phyloP scores from a whole-genome alignment of 371 early-diverging fungal species.

The Mucor plumbeus region DNA sequence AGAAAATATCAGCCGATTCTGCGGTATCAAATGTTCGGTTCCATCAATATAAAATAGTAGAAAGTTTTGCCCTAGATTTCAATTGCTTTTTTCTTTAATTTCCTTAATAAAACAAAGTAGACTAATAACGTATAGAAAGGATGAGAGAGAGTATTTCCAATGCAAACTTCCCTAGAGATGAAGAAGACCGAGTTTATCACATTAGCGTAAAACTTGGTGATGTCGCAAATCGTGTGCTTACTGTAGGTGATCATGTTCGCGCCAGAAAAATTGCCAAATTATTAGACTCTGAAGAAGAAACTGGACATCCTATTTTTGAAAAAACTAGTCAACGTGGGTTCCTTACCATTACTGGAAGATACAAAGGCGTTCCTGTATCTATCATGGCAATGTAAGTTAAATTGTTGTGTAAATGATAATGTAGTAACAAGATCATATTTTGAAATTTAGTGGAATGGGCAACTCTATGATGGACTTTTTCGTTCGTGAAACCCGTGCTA shows the following conservation, averaged over 20 bases:
- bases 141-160: slow-evolving; percentile 59
- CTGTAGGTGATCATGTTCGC: slow-evolving; percentile 91
- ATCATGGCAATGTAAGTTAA: slow-evolving; percentile 82
- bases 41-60: neutral
- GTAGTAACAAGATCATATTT: slow-evolving; percentile 6
- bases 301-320: slow-evolving; percentile 56
- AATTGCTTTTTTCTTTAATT: slow-evolving; percentile 11
- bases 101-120: slow-evolving; percentile 5
- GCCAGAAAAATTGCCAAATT: slow-evolving; percentile 71
- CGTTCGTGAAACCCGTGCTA: slow-evolving; percentile 88
- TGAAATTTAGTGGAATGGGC: slow-evolving; percentile 66
- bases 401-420: neutral
- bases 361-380: slow-evolving; percentile 77
- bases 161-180: slow-evolving; percentile 87
- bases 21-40: neutral
- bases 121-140: slow-evolving; percentile 18
- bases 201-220: slow-evolving; percentile 82
- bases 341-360: slow-evolving; percentile 90
- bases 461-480: slow-evolving; percentile 94
- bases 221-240: slow-evolving; percentile 89
- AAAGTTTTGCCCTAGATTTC: neutral
- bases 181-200: slow-evolving; percentile 87
- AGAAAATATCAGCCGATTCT: slow-evolving; percentile 8
- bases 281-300: slow-evolving; percentile 64
- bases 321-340: slow-evolving; percentile 84